Base-by-base conservation (phyloP, 768 basidiomycete genomes). In the Sistotremastrum niveocremeum region DNA sequence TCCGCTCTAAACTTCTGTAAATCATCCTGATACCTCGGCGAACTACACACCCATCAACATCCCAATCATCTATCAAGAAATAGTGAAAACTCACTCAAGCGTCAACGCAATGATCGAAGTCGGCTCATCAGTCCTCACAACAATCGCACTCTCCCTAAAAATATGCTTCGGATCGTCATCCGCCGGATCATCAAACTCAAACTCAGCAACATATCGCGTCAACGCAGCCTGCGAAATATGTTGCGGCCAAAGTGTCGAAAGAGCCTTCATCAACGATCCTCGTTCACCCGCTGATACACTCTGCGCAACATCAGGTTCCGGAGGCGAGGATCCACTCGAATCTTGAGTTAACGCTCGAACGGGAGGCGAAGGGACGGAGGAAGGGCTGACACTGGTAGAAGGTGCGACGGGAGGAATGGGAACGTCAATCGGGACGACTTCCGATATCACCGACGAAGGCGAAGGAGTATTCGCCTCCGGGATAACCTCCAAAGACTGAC, bases 41-140 rank as follows among this genome's bases (percentile, higher is more conserved):
- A 89, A 52, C 87, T 89, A 44, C 31, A 46, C 38, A 40, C 29
- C 44, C 1, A 36, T 56, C 49, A 31, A 56, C 50, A 34, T 41
- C 45, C 40, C 47, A 37, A 46, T 46, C 10, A n/a, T 12, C 32
- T 8, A 45, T 39, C 36, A 32, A 10, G 41, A 36, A 45, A 12
- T 12, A 20, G n/a, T 32, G 9, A 42, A 43, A 6, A 63, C 77
- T 55, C 56, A 89, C 88, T 84, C 87, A 42, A 99, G 65, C 4
- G 90, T 88, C 47, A 97, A 79, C 5, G 95, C 93, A 52, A 98
- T 91, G 56, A 98, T 95, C 11, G 94, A 97, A 0, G 93, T 95
- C 2, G 94, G 95, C 57, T 99, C 95, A 60, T 97, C 91, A 12
- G 90, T 90, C 12, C 94, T 76, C 12, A 99, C 84, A 43, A 97